These are phyloP conservation scores for Trichoderma atroviride DNA, from an alignment of 2,329 filamentous ascomycete genomes.

Conservation along the genomic window DNA sequence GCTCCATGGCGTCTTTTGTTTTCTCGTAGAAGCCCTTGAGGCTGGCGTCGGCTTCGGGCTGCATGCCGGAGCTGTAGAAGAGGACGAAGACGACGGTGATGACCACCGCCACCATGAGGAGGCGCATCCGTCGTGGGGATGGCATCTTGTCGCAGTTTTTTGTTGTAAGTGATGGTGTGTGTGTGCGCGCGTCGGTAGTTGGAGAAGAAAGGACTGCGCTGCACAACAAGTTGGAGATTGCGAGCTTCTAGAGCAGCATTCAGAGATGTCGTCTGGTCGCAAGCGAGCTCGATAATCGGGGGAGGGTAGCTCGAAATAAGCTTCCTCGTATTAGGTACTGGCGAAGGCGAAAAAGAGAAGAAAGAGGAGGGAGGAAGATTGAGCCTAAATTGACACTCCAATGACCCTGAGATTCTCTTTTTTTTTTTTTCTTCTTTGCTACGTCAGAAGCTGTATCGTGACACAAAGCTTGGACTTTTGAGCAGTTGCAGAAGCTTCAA, in stretches of 20 bases:
- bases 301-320: neutral
- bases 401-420: neutral
- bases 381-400: neutral
- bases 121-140: conserved; percentile 69
- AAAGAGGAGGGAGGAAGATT: neutral
- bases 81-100: conserved; percentile 67
- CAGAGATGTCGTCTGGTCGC: neutral
- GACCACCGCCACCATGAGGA: conserved; percentile 66
- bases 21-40: conserved; percentile 62
- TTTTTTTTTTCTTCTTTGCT: neutral
- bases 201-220: neutral
- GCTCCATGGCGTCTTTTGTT: conserved; percentile 59
- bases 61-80: conserved; percentile 68
- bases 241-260: conserved; percentile 9
- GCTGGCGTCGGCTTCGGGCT: conserved; percentile 40
- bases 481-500: conserved; percentile 13
- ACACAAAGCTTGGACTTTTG: neutral
- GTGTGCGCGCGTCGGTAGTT: neutral
- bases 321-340: neutral
- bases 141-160: conserved; percentile 55
- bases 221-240: neutral
- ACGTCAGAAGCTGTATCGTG: conserved; percentile 1
- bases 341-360: neutral
- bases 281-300: neutral
- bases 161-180: conserved; percentile 22